These are phyloP conservation scores for Aspergillus terreus DNA, from an alignment of 2,329 filamentous ascomycete species.

Conservation along the genomic window DNA sequence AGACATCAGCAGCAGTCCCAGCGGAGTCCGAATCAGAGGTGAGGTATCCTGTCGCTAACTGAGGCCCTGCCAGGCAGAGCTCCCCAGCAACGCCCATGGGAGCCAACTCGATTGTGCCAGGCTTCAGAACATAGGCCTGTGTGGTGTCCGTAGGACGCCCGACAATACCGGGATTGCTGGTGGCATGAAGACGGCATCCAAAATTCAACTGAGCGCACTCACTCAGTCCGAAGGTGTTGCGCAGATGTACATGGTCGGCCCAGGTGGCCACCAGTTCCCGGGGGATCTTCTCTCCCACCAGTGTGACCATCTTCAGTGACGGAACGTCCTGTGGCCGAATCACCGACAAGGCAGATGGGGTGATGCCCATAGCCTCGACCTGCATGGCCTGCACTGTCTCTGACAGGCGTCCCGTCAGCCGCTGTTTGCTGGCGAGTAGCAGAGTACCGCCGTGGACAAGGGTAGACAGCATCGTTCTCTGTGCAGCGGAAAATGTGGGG, in stretches of 20 bases:
- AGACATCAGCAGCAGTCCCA: slow-evolving; percentile 1
- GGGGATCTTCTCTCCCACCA: slow-evolving; percentile 10
- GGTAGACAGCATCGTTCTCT: slow-evolving; percentile 11
- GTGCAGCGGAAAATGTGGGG: slow-evolving; percentile 13
- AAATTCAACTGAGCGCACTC: slow-evolving; percentile 16
- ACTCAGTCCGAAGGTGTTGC: slow-evolving; percentile 16
- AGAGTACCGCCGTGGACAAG: slow-evolving; percentile 8
- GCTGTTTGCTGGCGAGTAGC: slow-evolving; percentile 4
- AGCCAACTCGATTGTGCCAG: slow-evolving; percentile 6
- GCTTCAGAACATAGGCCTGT: slow-evolving; percentile 9
- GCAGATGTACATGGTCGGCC: slow-evolving; percentile 9
- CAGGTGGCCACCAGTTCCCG: slow-evolving; percentile 7
- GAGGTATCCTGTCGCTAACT: slow-evolving; percentile 13
- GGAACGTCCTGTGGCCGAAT: slow-evolving; percentile 8
- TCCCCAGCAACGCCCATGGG: slow-evolving; percentile 12
- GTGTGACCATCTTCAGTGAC: slow-evolving; percentile 6
- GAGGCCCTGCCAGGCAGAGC: slow-evolving; percentile 11
- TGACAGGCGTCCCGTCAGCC: slow-evolving; percentile 2
- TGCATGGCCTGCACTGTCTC: slow-evolving; percentile 7
- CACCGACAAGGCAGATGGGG: slow-evolving; percentile 7
- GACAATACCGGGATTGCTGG: slow-evolving; percentile 1
- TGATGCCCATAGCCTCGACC: slow-evolving; percentile 10
- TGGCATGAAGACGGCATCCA: neutral
- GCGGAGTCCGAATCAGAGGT: neutral
- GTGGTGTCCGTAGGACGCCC: slow-evolving; percentile 13